phyloP scores from a whole-genome alignment of 2,329 filamentous ascomycete genomes.

The Fusarium pininemorale region DNA sequence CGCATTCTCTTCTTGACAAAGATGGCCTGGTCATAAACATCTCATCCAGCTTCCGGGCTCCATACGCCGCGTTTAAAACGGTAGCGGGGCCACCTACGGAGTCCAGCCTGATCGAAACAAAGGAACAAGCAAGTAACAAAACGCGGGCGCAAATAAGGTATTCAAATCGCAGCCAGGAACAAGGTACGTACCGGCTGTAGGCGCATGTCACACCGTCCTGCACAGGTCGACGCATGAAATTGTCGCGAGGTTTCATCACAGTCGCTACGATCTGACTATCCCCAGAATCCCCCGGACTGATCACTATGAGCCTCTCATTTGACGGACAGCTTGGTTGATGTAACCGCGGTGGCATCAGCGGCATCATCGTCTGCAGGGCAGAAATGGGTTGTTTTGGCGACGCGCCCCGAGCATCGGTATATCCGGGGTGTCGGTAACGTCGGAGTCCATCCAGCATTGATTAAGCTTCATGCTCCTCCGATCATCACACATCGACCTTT shows the following conservation, averaged over 20 bases:
- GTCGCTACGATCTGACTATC: neutral
- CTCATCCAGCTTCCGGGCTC: neutral
- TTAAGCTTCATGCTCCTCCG: neutral
- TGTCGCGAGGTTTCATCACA: slow-evolving; percentile 20
- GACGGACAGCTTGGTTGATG: slow-evolving; percentile 2
- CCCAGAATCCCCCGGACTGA: neutral
- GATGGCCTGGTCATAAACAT: neutral
- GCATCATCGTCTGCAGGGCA: neutral
- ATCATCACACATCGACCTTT: neutral
- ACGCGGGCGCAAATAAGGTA: slow-evolving; percentile 13
- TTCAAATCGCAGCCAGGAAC: slow-evolving; percentile 1
- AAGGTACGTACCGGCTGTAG: slow-evolving; percentile 20
- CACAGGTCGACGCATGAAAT: slow-evolving; percentile 17
- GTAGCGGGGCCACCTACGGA: slow-evolving; percentile 7
- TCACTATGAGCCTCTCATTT: neutral
- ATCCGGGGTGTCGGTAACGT: slow-evolving; percentile 27
- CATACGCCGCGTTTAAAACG: slow-evolving; percentile 15
- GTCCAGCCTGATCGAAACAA: slow-evolving; percentile 12
- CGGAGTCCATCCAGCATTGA: neutral
- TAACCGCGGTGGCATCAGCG: slow-evolving; percentile 2
- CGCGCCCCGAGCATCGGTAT: slow-evolving; percentile 22
- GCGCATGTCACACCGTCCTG: slow-evolving; percentile 9
- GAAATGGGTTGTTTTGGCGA: slow-evolving; percentile 1
- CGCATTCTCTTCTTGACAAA: neutral
- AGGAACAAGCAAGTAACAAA: slow-evolving; percentile 3